Base-by-base conservation (phyloP, 1,284 basidiomycete genomes). In the Paramarasmius palmivorus region DNA sequence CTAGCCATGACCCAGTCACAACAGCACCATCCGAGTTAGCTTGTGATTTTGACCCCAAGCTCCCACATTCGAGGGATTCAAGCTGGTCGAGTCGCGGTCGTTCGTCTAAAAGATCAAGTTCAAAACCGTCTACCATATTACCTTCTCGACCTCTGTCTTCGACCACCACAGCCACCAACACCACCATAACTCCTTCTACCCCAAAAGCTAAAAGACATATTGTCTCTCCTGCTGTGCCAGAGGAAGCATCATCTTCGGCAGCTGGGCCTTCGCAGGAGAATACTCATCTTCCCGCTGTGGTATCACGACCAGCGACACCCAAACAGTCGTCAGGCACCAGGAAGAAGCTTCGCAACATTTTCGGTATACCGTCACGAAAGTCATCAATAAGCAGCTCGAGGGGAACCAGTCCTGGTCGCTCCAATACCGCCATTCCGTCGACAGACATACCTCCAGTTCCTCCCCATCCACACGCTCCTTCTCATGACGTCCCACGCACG, bases 81-180 rank as follows among this genome's bases (percentile, higher is more conserved):
- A 61, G 61, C 12, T 57, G 55, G 52, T 60, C 52, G 38, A 52
- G 46, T 36, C 50, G 50, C 4, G 62, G 63, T 5, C 51, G 50
- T 37, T 42, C 53, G 26, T 50, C 56, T 64, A 56, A 49, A 61
- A 61, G 35, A 19, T 63, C 70, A 12, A 65, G 63, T 50, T 71
- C 78, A 42, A 84, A 80, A 61, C 79, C 82, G 0, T 58, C 72
- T 23, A 69, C 76, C 1, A 76, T 82, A 25, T 68, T 81, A 14
- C 78, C 76, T 46, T 83, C 79, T 17, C 77, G 86, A 6, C 86
- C 86, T 3, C 66, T 89, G 29, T 88, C 87, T 1, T 78, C 81
- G 15, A 81, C 79, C 0, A 86, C 83, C 1, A 79, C 79, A 15
- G 76, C 78, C 2, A 84, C 84, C 2, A 79, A 79, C 59, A 73